Percentiles rank a stretch among this genome's conserved stretches.
Evolutionary conservation across 2,329 filamentous ascomycete genomes (phyloP).

Genomic region (Annulohypoxylon truncatum): DNA sequence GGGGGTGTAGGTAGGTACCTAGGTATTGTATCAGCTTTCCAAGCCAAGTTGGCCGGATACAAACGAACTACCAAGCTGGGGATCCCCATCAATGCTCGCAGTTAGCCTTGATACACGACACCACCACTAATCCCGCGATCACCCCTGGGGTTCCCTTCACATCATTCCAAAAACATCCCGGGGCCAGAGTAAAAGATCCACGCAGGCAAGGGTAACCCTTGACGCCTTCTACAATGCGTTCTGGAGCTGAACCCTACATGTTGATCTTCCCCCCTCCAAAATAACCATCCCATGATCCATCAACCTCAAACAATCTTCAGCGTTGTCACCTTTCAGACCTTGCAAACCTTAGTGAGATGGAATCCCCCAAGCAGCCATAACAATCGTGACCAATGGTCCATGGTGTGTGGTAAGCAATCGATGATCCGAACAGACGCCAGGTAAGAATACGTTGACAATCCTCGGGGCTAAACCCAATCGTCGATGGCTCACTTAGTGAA

Average conservation of each 20-base stretch:
- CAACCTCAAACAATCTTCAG: slow-evolving; percentile 61
- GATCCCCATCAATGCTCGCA: slow-evolving; percentile 34
- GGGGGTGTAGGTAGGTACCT: slow-evolving; percentile 1
- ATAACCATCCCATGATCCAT: slow-evolving; percentile 58
- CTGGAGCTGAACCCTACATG: slow-evolving; percentile 52
- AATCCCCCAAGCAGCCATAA: slow-evolving; percentile 29
- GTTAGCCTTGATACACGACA: slow-evolving; percentile 37
- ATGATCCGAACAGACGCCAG: slow-evolving; percentile 19
- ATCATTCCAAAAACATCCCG: slow-evolving; percentile 43
- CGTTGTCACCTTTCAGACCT: slow-evolving; percentile 16
- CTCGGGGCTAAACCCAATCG: background rate
- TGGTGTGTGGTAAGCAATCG: slow-evolving; percentile 11
- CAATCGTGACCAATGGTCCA: slow-evolving; percentile 8
- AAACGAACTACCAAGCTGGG: slow-evolving; percentile 23
- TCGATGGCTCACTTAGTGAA: slow-evolving; percentile 13
- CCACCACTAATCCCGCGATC: slow-evolving; percentile 29
- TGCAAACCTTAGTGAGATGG: slow-evolving; percentile 16
- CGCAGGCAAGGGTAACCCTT: slow-evolving; percentile 43
- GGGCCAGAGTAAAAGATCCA: slow-evolving; percentile 39
- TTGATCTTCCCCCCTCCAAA: slow-evolving; percentile 58
- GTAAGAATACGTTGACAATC: slow-evolving; percentile 8
- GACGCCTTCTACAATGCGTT: slow-evolving; percentile 40
- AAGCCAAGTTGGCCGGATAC: slow-evolving; percentile 36
- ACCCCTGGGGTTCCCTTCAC: slow-evolving; percentile 35
- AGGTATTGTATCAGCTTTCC: slow-evolving; percentile 40